A percentile compares a stretch with the other conserved stretches of the same genome.
phyloP scores from a whole-genome alignment of 305 asterid genomes.

The Galium porrigens region DNA sequence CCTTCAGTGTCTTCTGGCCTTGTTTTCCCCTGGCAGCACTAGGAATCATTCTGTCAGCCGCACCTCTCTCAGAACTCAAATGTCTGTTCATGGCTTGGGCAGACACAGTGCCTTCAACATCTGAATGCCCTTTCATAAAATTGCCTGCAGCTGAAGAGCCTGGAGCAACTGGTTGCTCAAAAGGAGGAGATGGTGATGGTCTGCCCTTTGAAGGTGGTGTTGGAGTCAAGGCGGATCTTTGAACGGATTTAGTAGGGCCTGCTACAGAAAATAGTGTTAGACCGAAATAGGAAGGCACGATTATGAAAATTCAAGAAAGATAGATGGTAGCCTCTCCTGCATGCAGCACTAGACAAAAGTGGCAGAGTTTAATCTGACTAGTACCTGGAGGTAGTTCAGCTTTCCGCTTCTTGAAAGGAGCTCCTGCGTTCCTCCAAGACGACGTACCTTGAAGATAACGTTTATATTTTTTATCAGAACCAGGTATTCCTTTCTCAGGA shows the following conservation, averaged over 20 bases:
- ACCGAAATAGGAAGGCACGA: conserved; percentile 17
- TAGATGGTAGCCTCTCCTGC: conserved; percentile 2
- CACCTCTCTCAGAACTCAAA: conserved; percentile 48
- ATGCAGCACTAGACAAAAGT: background rate
- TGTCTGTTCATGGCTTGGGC: conserved; percentile 29
- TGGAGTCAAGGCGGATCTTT: conserved; percentile 40
- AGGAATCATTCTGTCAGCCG: conserved; percentile 28
- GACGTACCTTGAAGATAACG: conserved; percentile 49
- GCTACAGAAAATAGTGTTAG: conserved; percentile 25
- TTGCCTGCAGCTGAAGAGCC: conserved; percentile 48
- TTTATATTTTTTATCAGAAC: background rate
- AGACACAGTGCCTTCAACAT: conserved; percentile 30
- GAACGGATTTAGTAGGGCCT: conserved; percentile 50
- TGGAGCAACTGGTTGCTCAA: conserved; percentile 39
- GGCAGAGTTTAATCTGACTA: conserved; percentile 17
- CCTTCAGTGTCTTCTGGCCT: conserved; percentile 28
- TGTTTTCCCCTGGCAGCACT: conserved; percentile 37
- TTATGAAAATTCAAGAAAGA: background rate
- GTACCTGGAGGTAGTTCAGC: conserved; percentile 61
- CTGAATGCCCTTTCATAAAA: conserved; percentile 35
- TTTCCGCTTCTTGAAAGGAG: conserved; percentile 66
- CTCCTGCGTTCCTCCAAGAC: conserved; percentile 50
- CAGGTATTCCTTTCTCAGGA: background rate
- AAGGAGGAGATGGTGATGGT: conserved; percentile 52
- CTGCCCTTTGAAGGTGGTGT: conserved; percentile 46